phyloP scores from a whole-genome alignment of 2,329 filamentous ascomycete species.

The Apiospora saccharicola region DNA sequence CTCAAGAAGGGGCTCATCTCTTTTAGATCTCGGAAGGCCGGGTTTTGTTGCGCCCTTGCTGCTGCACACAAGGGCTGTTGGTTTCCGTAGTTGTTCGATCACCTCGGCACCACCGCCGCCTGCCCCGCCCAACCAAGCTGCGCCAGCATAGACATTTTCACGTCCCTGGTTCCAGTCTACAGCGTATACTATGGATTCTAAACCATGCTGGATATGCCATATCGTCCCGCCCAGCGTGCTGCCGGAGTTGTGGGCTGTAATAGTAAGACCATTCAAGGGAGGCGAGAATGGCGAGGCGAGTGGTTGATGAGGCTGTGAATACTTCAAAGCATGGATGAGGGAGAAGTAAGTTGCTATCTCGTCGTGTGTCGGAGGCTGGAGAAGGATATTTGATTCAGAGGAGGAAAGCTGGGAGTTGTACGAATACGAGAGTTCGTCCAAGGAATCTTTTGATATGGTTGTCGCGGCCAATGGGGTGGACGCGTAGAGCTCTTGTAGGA shows the following conservation, averaged over 20 bases:
- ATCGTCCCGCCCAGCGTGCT: constrained; percentile 97
- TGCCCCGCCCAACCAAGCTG: constrained; percentile 88
- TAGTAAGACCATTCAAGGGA: constrained; percentile 86
- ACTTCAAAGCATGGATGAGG: constrained; percentile 90
- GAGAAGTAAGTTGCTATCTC: constrained; percentile 95
- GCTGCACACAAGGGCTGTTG: constrained; percentile 92
- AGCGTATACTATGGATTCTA: constrained; percentile 97
- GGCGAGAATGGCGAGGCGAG: constrained; percentile 87
- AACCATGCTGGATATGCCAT: constrained; percentile 97
- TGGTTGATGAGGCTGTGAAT: constrained; percentile 94
- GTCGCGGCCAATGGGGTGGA: constrained; percentile 89
- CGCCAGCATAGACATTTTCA: constrained; percentile 92
- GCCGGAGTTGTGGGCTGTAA: constrained; percentile 96
- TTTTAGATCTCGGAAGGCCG: constrained; percentile 75
- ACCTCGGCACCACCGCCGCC: constrained; percentile 86
- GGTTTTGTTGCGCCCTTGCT: constrained; percentile 79
- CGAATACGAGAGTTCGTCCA: constrained; percentile 70
- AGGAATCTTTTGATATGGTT: constrained; percentile 75
- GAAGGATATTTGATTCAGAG: constrained; percentile 61
- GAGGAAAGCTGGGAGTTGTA: constrained; percentile 58
- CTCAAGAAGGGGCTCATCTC: constrained; percentile 85
- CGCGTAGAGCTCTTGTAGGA: constrained; percentile 90
- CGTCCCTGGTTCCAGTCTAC: constrained; percentile 98
- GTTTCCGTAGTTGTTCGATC: constrained; percentile 90
- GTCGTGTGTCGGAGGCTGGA: constrained; percentile 78